Percentiles rank a stretch among this genome's conserved stretches.
phyloP scores from a whole-genome alignment of 345 rosid species.

The Salix caprea region DNA sequence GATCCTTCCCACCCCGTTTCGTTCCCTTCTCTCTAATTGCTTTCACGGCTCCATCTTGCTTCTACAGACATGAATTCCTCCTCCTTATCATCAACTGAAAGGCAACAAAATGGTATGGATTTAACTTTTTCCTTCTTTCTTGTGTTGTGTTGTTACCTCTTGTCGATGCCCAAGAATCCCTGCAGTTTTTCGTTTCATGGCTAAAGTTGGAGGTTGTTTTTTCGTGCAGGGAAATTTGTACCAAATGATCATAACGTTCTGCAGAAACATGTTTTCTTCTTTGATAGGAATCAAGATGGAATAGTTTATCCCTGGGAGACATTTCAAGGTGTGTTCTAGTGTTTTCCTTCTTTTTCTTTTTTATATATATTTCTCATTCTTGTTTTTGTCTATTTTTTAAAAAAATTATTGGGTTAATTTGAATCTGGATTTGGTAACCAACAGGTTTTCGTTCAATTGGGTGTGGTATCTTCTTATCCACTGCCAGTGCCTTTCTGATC shows the following conservation, averaged over 20 bases:
- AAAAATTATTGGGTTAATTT: not conserved
- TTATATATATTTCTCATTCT: not conserved
- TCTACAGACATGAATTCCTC: constrained; percentile 18
- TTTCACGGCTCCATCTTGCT: not conserved
- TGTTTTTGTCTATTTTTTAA: not conserved
- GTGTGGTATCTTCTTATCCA: constrained; percentile 35
- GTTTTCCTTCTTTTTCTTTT: not conserved
- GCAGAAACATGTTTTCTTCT: constrained; percentile 77
- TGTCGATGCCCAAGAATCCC: not conserved
- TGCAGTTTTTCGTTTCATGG: not conserved
- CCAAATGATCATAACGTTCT: constrained; percentile 37
- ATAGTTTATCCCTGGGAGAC: constrained; percentile 78
- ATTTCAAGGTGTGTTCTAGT: constrained; percentile 37
- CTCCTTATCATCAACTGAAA: not conserved
- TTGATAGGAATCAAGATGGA: constrained; percentile 75
- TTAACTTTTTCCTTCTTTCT: not conserved
- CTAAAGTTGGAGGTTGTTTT: not conserved
- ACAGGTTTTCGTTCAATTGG: constrained; percentile 67
- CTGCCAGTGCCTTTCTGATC: constrained; percentile 33
- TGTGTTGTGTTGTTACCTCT: too few relatives aligned
- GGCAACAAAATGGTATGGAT: constrained; percentile 5
- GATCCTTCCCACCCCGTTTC: not conserved
- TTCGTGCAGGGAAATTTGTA: constrained; percentile 4
- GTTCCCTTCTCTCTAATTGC: not conserved
- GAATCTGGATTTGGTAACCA: not conserved